Evolutionary conservation across 2,329 filamentous ascomycete species (phyloP).

Genomic region (Penicillium psychrosexuale): DNA sequence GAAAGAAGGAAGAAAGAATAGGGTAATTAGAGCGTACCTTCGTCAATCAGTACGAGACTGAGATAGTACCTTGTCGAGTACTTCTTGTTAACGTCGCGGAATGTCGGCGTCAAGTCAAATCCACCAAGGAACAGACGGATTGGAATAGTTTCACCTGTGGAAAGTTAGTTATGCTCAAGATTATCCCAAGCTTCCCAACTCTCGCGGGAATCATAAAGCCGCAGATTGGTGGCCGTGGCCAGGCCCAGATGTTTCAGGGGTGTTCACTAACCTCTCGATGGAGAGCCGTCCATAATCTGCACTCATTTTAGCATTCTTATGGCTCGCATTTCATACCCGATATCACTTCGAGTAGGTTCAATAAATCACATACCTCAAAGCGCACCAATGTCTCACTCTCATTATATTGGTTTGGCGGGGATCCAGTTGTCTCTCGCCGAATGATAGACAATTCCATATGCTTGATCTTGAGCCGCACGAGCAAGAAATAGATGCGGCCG

Average conservation of each 20-base stretch:
- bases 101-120: conserved; percentile 95
- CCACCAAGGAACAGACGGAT: conserved; percentile 95
- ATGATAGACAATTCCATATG: conserved; percentile 99
- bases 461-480: conserved; percentile 97
- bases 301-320: neutral
- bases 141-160: conserved; percentile 77
- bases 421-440: conserved; percentile 90
- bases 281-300: conserved; percentile 98
- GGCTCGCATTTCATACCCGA: neutral
- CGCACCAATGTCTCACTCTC: conserved; percentile 97
- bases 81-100: conserved; percentile 99
- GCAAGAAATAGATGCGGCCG: conserved; percentile 94
- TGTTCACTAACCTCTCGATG: conserved; percentile 69
- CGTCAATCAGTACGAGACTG: conserved; percentile 90
- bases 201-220: neutral
- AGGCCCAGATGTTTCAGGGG: too few relatives aligned
- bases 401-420: conserved; percentile 97
- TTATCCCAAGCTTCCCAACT: neutral
- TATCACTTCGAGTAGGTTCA: neutral
- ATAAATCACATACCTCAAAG: conserved; percentile 68
- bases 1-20: neutral
- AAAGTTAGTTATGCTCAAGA: conserved; percentile 20
- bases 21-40: conserved; percentile 56
- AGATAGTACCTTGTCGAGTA: conserved; percentile 98
- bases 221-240: neutral